Evolutionary conservation across 441 rosid genomes (phyloP), one percentile per base, ranked within the genome.

Genomic region (Eruca vesicaria): DNA sequence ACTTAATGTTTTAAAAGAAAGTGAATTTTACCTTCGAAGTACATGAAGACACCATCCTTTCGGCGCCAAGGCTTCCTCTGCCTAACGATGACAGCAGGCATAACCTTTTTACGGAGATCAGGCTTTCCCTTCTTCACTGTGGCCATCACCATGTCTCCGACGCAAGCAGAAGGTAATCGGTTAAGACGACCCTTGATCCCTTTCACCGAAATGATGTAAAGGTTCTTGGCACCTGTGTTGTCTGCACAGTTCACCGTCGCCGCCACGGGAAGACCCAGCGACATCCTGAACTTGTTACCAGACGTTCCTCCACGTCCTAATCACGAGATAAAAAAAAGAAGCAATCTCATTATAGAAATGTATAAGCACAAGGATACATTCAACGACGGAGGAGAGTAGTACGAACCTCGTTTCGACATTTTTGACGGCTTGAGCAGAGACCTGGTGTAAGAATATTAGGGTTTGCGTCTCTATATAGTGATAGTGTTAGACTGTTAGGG

Each of bases 241-340:
- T 90, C 98, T 0, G 94, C 94, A 45, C 94, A 91, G 87, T 93
- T 93, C 76, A 93, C 94, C 0, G 96, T 93, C 6, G 97, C 96
- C 16, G 96, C 97, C 73, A 91, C 97, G 2, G 98, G 96, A 12
- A 93, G 87, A 91, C 96, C 98, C 78, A 93, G 92, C 38, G 97
- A 87, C 97, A 93, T 93, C 82, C 98, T 83, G 77, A 94, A 94
- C 82, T 91, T 93, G 89, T 87, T 93, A 20, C 97, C 97, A 0
- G 98, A 94, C 79, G 91, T 73, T 26, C 98, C 98, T 69, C 95
- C 95, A 48, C 98, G 80, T 5, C 97, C 97, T 87, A 62, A 20
- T 36, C 48, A 38, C 5, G 10, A 12, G 57, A n/a, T 20, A 5
- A 61, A 57, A n/a, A 56, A 21, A 10, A 14, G 15, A 5, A 57